Evolutionary conservation across 805 yeast genomes (phyloP), one percentile per base, ranked within the genome.

Genomic region (Ogataea haglerorum): DNA sequence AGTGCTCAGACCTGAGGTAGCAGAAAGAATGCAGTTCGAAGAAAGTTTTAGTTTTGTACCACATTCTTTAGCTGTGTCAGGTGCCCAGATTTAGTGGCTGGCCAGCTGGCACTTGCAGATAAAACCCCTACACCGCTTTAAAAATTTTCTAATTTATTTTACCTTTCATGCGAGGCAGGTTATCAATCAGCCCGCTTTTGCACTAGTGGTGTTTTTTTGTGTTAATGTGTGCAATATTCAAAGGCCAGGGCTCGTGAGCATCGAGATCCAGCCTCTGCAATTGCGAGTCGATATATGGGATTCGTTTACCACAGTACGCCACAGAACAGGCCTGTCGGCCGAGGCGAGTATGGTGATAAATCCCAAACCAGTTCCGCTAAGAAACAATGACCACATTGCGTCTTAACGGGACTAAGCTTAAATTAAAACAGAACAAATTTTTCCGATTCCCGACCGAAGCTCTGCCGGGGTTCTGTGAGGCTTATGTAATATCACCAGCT

Each of bases 251-350:
- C 21, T 34, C 38, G 33, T 34, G 22, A 32, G 45, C 26, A 30
- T 15, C 36, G 35, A 38, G 30, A 30, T 26, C 28, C 32, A 34
- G 30, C 49, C 50, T 44, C 48, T 45, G 49, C 46, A 46, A 48
- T 40, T 36, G 36, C 38, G 18, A 35, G 41, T 56, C 36, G 15
- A 46, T 75, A 42, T 75, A 36, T 60, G 80, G 79, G 78, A 60
- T 58, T 73, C 76, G 80, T 76, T 76, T 76, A 75, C 77, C 77
- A 67, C 38, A 38, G 36, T 15, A 62, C 52, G 54, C 58, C 61
- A 63, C 72, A 54, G 34, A 23, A 10, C 26, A 15, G 21, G 28
- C 15, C 31, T 5, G 13, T n/a, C 10, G 21, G 18, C 22, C 15
- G 6, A 15, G 37, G 32, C 26, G 42, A 12, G 23, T 33, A 28